A percentile compares a stretch with the other conserved stretches of the same genome.
These are phyloP conservation scores for Heimioporus sp. DNA, from an alignment of 768 basidiomycete genomes.

Conservation along the genomic window DNA sequence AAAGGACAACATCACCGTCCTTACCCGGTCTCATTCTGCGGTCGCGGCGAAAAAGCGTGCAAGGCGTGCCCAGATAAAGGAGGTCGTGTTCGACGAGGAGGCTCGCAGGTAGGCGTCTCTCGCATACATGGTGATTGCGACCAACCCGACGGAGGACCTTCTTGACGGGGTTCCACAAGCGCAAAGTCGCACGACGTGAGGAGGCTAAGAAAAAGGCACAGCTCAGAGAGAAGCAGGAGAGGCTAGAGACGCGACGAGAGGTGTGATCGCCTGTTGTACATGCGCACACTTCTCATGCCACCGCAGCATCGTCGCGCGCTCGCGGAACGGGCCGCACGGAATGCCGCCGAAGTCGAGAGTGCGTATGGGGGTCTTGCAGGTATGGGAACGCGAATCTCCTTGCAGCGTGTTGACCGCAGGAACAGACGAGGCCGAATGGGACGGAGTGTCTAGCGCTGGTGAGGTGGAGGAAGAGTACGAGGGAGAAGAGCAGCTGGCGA, in stretches of 20 bases:
- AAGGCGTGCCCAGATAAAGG: conserved; percentile 66
- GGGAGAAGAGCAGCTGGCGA: conserved; percentile 81
- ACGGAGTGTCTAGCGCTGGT: conserved; percentile 38
- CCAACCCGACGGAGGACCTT: conserved; percentile 59
- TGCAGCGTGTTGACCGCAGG: conserved; percentile 11
- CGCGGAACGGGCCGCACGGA: conserved; percentile 72
- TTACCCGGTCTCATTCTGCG: conserved; percentile 63
- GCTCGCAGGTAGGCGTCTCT: conserved; percentile 59
- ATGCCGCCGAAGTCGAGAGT: conserved; percentile 73
- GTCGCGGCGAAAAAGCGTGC: conserved; percentile 67
- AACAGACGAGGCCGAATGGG: conserved; percentile 44
- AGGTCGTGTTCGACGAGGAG: conserved; percentile 84
- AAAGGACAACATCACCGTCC: conserved; percentile 47
- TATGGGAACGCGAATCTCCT: conserved; percentile 22
- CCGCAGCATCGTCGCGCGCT: conserved; percentile 73
- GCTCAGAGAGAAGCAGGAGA: conserved; percentile 74
- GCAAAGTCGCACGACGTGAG: conserved; percentile 83
- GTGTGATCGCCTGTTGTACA: conserved; percentile 40
- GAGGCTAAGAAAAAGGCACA: conserved; percentile 70
- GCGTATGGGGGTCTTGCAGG: conserved; percentile 60
- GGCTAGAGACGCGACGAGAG: conserved; percentile 73
- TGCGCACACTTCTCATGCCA: conserved; percentile 10
- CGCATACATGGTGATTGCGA: conserved; percentile 17
- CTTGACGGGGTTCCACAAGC: conserved; percentile 90
- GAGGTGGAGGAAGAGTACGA: conserved; percentile 69